Evolutionary conservation across 352 stramenopile genomes (phyloP).

Genomic region (Globisporangium okanoganense): DNA sequence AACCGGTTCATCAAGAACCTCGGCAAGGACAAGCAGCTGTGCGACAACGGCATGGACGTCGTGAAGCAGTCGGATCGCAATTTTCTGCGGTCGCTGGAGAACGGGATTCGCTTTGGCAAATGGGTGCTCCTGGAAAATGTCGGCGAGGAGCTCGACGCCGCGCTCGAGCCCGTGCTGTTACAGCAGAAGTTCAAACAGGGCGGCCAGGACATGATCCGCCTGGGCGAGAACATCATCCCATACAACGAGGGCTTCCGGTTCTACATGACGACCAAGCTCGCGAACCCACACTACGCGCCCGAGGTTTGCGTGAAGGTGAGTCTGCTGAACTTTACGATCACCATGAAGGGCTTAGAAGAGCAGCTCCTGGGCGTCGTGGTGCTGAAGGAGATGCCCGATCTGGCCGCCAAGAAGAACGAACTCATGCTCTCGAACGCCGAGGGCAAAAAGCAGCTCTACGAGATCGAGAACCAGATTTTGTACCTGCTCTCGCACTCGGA

Average conservation of each 20-base stretch:
- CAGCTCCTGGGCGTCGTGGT: conserved; percentile 89
- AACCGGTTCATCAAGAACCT: conserved; percentile 92
- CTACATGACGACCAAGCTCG: conserved; percentile 91
- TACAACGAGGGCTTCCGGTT: conserved; percentile 91
- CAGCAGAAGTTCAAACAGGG: conserved; percentile 92
- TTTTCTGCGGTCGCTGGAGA: conserved; percentile 87
- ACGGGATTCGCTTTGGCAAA: conserved; percentile 89
- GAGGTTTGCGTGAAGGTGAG: conserved; percentile 92
- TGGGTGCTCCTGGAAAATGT: conserved; percentile 91
- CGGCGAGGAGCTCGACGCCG: conserved; percentile 84
- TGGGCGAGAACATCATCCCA: conserved; percentile 90
- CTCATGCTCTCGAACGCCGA: conserved; percentile 87
- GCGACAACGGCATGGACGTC: conserved; percentile 91
- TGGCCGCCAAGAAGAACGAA: conserved; percentile 90
- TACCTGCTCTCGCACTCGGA: conserved; percentile 89
- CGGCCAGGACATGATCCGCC: conserved; percentile 89
- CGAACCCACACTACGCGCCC: conserved; percentile 91
- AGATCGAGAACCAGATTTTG: conserved; percentile 92
- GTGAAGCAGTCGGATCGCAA: conserved; percentile 88
- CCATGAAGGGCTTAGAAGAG: conserved; percentile 88
- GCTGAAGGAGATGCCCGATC: conserved; percentile 85
- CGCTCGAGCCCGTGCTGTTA: conserved; percentile 87
- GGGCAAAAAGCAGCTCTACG: conserved; percentile 86
- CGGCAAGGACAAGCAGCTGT: conserved; percentile 77
- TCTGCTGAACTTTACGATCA: conserved; percentile 93